Conservation (phyloP, 75 land plant species). For the Cryptomeria japonica region DNA sequence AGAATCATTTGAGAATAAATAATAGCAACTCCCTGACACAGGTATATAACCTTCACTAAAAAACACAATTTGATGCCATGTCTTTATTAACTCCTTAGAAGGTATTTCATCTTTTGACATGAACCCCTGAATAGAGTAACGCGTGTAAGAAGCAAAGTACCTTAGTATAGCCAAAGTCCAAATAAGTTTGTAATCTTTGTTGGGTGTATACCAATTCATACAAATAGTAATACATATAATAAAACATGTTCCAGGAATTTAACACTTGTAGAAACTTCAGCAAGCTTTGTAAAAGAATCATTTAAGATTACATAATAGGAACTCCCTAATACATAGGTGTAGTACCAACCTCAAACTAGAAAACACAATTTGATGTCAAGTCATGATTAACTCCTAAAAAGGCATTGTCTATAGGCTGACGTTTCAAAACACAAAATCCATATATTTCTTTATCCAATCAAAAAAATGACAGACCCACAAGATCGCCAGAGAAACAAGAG, state of each 20-base stretch:
- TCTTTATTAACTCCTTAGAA: too few species aligned
- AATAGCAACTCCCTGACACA: too few species aligned
- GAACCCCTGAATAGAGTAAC: neutral
- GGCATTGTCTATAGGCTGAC: neutral
- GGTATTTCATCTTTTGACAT: too few species aligned
- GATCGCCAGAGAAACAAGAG: neutral
- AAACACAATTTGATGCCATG: too few species aligned
- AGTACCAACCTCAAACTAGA: neutral
- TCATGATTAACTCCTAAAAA: neutral
- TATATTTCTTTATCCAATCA: neutral
- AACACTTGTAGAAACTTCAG: neutral
- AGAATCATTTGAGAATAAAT: too few species aligned
- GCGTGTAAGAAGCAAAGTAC: neutral
- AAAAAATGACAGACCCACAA: constrained; percentile 2
- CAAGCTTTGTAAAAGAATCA: neutral
- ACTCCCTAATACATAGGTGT: neutral
- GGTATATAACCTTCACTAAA: too few species aligned
- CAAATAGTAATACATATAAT: neutral
- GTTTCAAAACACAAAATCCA: neutral
- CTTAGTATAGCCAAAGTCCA: neutral
- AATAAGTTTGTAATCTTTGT: neutral
- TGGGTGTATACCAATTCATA: neutral
- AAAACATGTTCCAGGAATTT: neutral
- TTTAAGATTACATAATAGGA: neutral
- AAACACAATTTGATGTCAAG: neutral